phyloP scores from a whole-genome alignment of 2,329 filamentous ascomycete genomes.

The Aureobasidium sp. region DNA sequence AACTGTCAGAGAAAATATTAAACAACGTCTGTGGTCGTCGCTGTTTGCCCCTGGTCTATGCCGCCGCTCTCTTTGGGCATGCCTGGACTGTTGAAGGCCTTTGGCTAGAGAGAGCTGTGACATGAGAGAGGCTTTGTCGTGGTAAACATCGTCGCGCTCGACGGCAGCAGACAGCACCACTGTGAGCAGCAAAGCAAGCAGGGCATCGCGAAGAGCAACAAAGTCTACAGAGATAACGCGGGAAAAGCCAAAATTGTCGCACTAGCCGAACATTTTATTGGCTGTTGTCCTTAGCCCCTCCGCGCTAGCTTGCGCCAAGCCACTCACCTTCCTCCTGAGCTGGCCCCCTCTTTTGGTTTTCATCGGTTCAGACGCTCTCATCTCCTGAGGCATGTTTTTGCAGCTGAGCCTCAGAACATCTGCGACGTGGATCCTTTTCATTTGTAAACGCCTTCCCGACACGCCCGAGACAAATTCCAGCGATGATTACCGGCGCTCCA shows the following conservation, averaged over 20 bases:
- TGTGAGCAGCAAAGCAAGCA: slow-evolving; percentile 1
- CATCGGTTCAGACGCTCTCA: background rate
- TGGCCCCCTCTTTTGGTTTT: background rate
- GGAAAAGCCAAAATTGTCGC: slow-evolving; percentile 4
- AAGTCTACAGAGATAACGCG: slow-evolving; percentile 11
- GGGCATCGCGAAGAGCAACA: background rate
- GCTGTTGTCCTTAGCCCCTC: background rate
- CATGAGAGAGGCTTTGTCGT: background rate
- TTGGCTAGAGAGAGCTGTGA: background rate
- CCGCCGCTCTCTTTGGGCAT: background rate
- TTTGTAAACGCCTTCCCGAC: background rate
- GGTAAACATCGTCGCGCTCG: background rate
- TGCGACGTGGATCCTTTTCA: background rate
- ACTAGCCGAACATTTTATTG: slow-evolving; percentile 1
- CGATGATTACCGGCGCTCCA: background rate
- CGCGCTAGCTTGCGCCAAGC: slow-evolving; percentile 1
- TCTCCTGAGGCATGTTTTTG: slow-evolving; percentile 6
- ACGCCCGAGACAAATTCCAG: background rate
- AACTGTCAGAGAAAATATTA: background rate
- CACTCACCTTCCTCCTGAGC: slow-evolving; percentile 2
- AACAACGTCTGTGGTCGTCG: background rate
- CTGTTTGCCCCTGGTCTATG: background rate
- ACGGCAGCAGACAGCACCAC: background rate
- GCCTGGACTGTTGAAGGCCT: slow-evolving; percentile 1
- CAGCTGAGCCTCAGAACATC: background rate